Conservation (phyloP, 2,329 filamentous ascomycete species). For the Alternaria ventricosa region DNA sequence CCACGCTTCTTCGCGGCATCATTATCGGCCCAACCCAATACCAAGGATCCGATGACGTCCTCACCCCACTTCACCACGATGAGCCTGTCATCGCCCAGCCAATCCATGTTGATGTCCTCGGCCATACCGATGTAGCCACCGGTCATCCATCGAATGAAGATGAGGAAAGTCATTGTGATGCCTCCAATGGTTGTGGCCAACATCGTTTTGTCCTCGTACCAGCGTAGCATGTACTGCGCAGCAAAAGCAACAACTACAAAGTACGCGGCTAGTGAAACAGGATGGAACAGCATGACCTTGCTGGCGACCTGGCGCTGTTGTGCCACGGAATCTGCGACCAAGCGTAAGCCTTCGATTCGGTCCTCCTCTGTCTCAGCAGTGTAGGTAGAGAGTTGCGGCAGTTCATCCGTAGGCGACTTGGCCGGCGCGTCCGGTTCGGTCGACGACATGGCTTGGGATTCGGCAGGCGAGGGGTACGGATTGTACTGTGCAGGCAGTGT, state of each 20-base stretch:
- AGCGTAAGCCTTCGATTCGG: constrained; percentile 70
- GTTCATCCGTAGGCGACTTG: constrained; percentile 30
- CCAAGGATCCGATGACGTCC: constrained; percentile 72
- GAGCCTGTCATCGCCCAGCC: constrained; percentile 60
- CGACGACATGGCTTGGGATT: constrained; percentile 47
- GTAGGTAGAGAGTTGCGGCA: constrained; percentile 69
- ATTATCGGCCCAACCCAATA: constrained; percentile 68
- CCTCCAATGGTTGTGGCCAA: constrained; percentile 66
- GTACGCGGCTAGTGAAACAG: constrained; percentile 46
- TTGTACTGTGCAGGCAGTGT: constrained; percentile 48
- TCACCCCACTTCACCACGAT: constrained; percentile 72
- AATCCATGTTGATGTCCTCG: constrained; percentile 66
- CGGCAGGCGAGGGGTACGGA: constrained; percentile 45
- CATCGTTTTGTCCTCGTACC: constrained; percentile 59
- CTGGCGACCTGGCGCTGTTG: constrained; percentile 78
- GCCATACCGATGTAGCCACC: constrained; percentile 68
- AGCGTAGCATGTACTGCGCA: constrained; percentile 50
- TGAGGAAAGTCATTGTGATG: constrained; percentile 68
- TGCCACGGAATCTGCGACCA: constrained; percentile 81
- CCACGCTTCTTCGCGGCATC: constrained; percentile 53
- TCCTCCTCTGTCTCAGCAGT: constrained; percentile 60
- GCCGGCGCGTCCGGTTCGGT: constrained; percentile 32
- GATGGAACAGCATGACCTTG: constrained; percentile 58
- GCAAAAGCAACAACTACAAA: constrained; percentile 50
- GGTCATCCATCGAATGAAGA: constrained; percentile 66